phyloP scores from a whole-genome alignment of 768 basidiomycete species.

The Hypholoma sublateritium region DNA sequence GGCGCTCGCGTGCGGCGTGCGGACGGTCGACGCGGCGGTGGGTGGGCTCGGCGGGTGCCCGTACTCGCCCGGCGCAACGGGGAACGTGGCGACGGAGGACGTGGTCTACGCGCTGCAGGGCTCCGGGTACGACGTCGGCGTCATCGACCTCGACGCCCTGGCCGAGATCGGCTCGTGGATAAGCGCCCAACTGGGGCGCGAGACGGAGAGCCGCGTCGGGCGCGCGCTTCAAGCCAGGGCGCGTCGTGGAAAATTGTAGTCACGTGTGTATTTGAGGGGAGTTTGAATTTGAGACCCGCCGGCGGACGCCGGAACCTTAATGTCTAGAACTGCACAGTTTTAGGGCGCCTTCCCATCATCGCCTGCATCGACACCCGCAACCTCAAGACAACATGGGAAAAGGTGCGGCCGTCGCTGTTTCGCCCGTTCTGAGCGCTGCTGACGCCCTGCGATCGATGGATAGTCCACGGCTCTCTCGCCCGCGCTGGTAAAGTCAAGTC shows the following conservation, averaged over 20 bases:
- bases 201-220: constrained; percentile 77
- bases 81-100: constrained; percentile 94
- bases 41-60: constrained; percentile 95
- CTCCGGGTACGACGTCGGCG: constrained; percentile 56
- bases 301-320: constrained; percentile 35
- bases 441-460: not conserved
- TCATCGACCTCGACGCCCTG: constrained; percentile 64
- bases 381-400: constrained; percentile 76
- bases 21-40: constrained; percentile 81
- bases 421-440: not conserved
- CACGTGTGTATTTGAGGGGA: not conserved
- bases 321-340: constrained; percentile 41
- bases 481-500: constrained; percentile 99
- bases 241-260: not conserved
- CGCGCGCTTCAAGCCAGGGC: constrained; percentile 57
- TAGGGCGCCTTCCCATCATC: constrained; percentile 27
- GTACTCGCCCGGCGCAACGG: constrained; percentile 94
- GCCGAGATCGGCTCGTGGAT: constrained; percentile 86
- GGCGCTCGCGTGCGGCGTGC: constrained; percentile 71
- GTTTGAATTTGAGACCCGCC: not conserved
- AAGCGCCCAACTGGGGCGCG: constrained; percentile 59
- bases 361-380: constrained; percentile 35
- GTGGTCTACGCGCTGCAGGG: constrained; percentile 79
- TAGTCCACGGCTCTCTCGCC: constrained; percentile 99
- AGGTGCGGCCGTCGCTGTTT: constrained; percentile 40